Base-by-base conservation (phyloP, 495 filamentous ascomycete genomes). In the Neurospora pannonica region DNA sequence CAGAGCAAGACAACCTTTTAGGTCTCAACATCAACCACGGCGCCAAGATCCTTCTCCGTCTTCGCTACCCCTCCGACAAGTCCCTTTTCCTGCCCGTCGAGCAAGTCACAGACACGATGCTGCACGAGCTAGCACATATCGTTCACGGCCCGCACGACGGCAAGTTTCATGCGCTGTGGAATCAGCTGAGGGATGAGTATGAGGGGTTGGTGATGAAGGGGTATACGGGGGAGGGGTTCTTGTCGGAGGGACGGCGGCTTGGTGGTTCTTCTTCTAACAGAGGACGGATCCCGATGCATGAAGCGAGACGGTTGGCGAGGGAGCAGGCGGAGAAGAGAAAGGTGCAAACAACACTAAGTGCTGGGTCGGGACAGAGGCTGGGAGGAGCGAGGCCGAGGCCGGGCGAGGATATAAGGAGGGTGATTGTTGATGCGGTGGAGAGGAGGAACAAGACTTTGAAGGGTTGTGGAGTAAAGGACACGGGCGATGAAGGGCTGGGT, bases 71-170 rank as follows among this genome's bases (percentile, higher is more conserved):
- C 28, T 85, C 86, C 74, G 93, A 98, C 82, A 85, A 89, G 48
- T 88, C 82, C 71, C 90, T 92, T 80, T 99, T 99, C 77, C 82
- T 97, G 10, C 91, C 93, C 10, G 77, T 94, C 36, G 94, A 97
- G 71, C 83, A 92, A 75, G 88, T 97, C 3, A 85, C 92, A 17
- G 94, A 97, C 81, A 98, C 95, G 2, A 95, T 98, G 92, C 89
- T 99, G 38, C 96, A 99, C 80, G 96, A 98, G 88, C 89, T 99
- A 1, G 91, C 89, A n/a, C 96, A 99, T 79, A 97, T 92, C 75
- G 87, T 93, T 3, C 88, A 90, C 78, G 93, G 93, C 0, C 93
- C 93, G 0, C 96, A 99, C 78, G 89, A 98, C 73, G 88, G 85
- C 43, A 86, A 92, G 17, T 98, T 98, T 79, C 89, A 97, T 75